Percentiles rank a stretch among this genome's conserved stretches.
Conservation (phyloP, 2,329 filamentous ascomycete species). For the Penicillium fuscoglaucum region DNA sequence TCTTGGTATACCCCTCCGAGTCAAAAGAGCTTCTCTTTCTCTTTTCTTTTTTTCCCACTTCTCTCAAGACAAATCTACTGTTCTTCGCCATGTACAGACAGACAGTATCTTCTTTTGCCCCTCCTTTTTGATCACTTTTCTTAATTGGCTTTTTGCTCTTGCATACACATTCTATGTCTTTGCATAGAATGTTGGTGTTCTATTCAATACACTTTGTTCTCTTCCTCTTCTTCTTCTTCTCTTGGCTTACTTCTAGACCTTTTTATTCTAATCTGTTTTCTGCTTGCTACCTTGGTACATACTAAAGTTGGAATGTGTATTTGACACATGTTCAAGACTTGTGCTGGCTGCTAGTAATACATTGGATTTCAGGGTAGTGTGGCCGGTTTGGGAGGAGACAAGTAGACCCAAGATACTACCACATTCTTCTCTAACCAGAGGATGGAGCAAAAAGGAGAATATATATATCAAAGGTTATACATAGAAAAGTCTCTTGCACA, state of each 20-base stretch:
- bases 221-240: not conserved
- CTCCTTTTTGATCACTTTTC: not conserved
- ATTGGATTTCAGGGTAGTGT: not conserved
- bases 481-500: too few species aligned
- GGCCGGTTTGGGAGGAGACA: not conserved
- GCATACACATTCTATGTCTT: slow-evolving; percentile 6
- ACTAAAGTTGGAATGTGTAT: not conserved
- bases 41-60: slow-evolving; percentile 11
- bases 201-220: not conserved
- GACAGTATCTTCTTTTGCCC: not conserved
- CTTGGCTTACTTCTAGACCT: not conserved
- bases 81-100: slow-evolving; percentile 16
- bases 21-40: slow-evolving; percentile 22
- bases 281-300: not conserved
- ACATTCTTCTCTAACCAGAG: not conserved
- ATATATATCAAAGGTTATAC: not conserved
- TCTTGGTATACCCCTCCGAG: slow-evolving; percentile 30
- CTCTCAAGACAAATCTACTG: slow-evolving; percentile 7
- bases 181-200: slow-evolving; percentile 8
- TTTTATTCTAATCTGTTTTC: not conserved
- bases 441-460: not conserved
- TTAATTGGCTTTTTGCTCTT: slow-evolving; percentile 1
- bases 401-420: not conserved
- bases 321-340: not conserved
- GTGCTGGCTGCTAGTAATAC: not conserved